Conservation (phyloP, 768 basidiomycete species). For the Stropharia rugosoannulata region DNA sequence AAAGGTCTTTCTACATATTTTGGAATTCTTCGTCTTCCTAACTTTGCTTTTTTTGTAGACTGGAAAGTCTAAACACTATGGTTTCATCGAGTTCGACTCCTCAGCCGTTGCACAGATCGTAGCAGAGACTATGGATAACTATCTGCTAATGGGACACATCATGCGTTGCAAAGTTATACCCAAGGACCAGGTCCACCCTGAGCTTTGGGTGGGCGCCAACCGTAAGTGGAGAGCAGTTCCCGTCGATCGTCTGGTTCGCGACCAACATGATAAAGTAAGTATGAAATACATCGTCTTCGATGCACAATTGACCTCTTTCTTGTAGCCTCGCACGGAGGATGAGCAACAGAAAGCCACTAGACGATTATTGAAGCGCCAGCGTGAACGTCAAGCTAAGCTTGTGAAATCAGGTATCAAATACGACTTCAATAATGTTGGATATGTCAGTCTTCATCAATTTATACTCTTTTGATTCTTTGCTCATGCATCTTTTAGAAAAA, state of each 20-base stretch:
- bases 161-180: slow-evolving; percentile 90
- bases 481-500: slow-evolving; percentile 11
- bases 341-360: slow-evolving; percentile 64
- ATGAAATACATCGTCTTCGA: background rate
- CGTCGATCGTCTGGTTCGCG: slow-evolving; percentile 62
- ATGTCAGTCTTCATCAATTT: slow-evolving; percentile 54
- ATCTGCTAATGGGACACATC: slow-evolving; percentile 92
- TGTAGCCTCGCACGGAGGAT: slow-evolving; percentile 70
- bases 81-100: slow-evolving; percentile 92
- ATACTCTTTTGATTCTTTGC: background rate
- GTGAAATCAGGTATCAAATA: slow-evolving; percentile 84
- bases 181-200: slow-evolving; percentile 85
- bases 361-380: slow-evolving; percentile 75
- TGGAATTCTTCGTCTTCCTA: background rate
- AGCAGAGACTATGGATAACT: slow-evolving; percentile 99
- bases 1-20: slow-evolving; percentile 49
- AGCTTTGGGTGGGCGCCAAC: slow-evolving; percentile 97
- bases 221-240: slow-evolving; percentile 86
- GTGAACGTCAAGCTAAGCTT: slow-evolving; percentile 75
- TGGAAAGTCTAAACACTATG: slow-evolving; percentile 95
- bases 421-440: slow-evolving; percentile 76
- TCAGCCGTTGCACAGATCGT: slow-evolving; percentile 91
- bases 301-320: background rate
- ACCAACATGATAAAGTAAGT: slow-evolving; percentile 82
- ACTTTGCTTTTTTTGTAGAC: slow-evolving; percentile 50